Base-by-base conservation (phyloP, 805 yeast species). In the Suhomyces pyralidae region DNA sequence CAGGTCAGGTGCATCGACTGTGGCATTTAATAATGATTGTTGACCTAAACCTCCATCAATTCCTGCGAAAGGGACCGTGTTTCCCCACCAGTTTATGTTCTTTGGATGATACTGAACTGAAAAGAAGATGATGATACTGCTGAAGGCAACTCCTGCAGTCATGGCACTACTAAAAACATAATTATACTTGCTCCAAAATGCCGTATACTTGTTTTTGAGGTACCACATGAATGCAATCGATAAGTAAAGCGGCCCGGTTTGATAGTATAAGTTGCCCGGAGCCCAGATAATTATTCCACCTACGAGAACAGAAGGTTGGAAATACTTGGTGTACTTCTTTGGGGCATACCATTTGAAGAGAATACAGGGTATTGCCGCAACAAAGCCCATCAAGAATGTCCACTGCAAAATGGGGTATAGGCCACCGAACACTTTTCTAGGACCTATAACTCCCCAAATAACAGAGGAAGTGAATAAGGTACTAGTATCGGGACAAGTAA, bases 361-460 rank as follows among this genome's bases (percentile, higher is more conserved):
- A 40, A 55, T 47, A 42, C 58, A 53, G 25, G 65, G 62, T 45
- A 65, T 53, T 12, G 65, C 66, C 25, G 63, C 53, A 43, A 69
- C 58, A 45, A 62, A 60, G 8, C 76, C 76, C 44, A 71, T 66
- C 58, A 71, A 63, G 62, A 71, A 71, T 43, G 71, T 68, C 54
- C 58, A 70, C 53, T 63, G 62, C 56, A 70, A 63, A 24, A 68
- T 50, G 26, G 73, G 74, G 53, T 70, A 70, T 24, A 69, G 55
- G 9, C 69, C 68, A 8, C 54, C 55, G 48, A 70, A 70, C 3
- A 68, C 70, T 50, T 61, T 67, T 61, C 65, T 65, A 3, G 62
- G 65, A 15, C 64, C 64, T 52, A 85, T 77, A 62, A 68, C 77
- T 50, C 88, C 90, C 89, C 88, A 85, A 47, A 82, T 65, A 22